Evolutionary conservation across 176 grass and related monocot species (phyloP).

Genomic region (Pontederia crassipes): DNA sequence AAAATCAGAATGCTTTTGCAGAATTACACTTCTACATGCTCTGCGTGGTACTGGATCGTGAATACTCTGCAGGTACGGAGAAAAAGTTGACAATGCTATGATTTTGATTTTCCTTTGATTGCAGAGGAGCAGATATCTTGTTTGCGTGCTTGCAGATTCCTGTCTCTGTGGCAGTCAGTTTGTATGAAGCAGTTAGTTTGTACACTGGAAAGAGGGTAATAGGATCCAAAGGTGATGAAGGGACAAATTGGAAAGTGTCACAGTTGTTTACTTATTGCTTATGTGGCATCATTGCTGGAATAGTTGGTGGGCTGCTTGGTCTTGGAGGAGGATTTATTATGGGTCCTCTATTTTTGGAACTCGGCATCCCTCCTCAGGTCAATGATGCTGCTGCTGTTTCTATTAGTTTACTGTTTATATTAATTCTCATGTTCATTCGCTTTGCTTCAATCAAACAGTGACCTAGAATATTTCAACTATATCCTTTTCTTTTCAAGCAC

Average conservation of each 20-base stretch:
- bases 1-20: constrained; percentile 16
- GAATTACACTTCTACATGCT: constrained; percentile 78
- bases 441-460: too few relatives aligned
- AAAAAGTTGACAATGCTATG: neutral
- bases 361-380: constrained; percentile 78
- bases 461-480: too few relatives aligned
- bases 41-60: constrained; percentile 65
- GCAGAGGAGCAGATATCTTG: neutral
- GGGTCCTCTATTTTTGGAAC: constrained; percentile 88
- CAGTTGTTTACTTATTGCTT: constrained; percentile 51
- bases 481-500: too few relatives aligned
- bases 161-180: constrained; percentile 50
- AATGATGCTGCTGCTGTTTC: neutral
- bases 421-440: too few relatives aligned
- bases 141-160: constrained; percentile 40
- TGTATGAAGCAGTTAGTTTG: constrained; percentile 74
- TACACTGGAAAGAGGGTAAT: constrained; percentile 57
- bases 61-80: constrained; percentile 67
- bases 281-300: constrained; percentile 51
- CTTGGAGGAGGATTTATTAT: constrained; percentile 89
- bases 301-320: constrained; percentile 82
- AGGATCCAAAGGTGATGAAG: constrained; percentile 46
- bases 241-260: constrained; percentile 36
- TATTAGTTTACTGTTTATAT: too few relatives aligned
- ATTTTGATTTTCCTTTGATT: neutral